Evolutionary conservation across 495 filamentous ascomycete species (phyloP), one percentile per base, ranked within the genome.

Genomic region (Trichocladium uniseriatum): DNA sequence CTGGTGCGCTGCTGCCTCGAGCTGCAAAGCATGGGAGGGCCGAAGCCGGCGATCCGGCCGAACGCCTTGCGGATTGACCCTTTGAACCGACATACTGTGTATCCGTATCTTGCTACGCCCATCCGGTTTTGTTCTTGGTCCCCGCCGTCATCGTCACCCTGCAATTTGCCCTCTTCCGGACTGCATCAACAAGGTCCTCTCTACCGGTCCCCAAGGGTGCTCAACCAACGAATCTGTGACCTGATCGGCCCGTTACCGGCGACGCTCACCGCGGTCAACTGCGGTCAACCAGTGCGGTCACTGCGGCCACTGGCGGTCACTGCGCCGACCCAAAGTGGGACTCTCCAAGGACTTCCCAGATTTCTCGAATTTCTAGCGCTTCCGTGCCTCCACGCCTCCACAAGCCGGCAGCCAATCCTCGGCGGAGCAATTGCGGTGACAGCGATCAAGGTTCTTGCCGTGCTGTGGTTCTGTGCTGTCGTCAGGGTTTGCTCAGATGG

Each of bases 221-320:
- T n/a, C n/a, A n/a, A n/a, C n/a, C n/a, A n/a, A n/a, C n/a, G n/a
- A n/a, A n/a, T n/a, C n/a, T n/a, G n/a, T 43, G 20, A 14, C 41
- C 39, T 49, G 49, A 49, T 60, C 57, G 57, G 60, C 52, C 60
- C 57, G 57, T 60, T 59, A 58, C 57, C 52, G 57, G 60, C 46
- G 45, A 31, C 46, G n/a, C n/a, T n/a, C n/a, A n/a, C n/a, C n/a
- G n/a, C n/a, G n/a, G n/a, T n/a, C n/a, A n/a, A n/a, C n/a, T n/a
- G n/a, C n/a, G n/a, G n/a, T n/a, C n/a, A n/a, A n/a, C n/a, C n/a
- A n/a, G n/a, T n/a, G n/a, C n/a, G n/a, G n/a, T n/a, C n/a, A n/a
- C n/a, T n/a, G n/a, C n/a, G n/a, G n/a, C n/a, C n/a, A n/a, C n/a
- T n/a, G n/a, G n/a, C 19, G 41, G 39, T 21, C 29, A 7, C 29